A percentile compares a stretch with the other conserved stretches of the same genome.
Evolutionary conservation across 805 yeast species (phyloP).

Genomic region (Barnettozyma siamensis): DNA sequence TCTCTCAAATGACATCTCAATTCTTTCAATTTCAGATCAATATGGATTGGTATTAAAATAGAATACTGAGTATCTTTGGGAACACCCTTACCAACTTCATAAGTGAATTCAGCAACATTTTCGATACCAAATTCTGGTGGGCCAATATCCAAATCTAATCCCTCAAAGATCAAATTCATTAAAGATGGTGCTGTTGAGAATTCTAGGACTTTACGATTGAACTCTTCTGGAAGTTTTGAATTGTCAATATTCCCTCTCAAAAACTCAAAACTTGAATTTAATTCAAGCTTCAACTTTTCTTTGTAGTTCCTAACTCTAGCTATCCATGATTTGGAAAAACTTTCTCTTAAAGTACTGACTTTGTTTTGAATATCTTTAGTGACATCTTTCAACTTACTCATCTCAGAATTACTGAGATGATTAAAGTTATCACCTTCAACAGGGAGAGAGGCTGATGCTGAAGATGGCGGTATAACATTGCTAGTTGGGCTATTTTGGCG

Average conservation of each 20-base stretch:
- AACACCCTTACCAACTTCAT: constrained; percentile 75
- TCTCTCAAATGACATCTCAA: constrained; percentile 71
- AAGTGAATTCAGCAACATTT: constrained; percentile 54
- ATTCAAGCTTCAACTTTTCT: constrained; percentile 33
- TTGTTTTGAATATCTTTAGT: constrained; percentile 4
- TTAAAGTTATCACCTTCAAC: not conserved
- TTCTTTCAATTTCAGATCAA: constrained; percentile 55
- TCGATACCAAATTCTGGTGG: constrained; percentile 47
- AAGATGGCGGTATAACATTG: not conserved
- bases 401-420: not conserved
- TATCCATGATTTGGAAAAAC: constrained; percentile 67
- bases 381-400: not conserved
- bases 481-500: not conserved
- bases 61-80: constrained; percentile 69
- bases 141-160: constrained; percentile 41
- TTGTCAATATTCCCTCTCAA: constrained; percentile 36
- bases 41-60: constrained; percentile 55
- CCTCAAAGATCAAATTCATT: constrained; percentile 44
- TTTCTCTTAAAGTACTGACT: constrained; percentile 31
- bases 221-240: constrained; percentile 31
- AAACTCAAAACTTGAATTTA: constrained; percentile 33
- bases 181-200: constrained; percentile 46
- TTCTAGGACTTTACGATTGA: constrained; percentile 42
- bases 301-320: constrained; percentile 48
- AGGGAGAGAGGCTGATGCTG: constrained; percentile 5